Base-by-base conservation (phyloP, 2,329 filamentous ascomycete genomes). In the Elsinoe necatrix region DNA sequence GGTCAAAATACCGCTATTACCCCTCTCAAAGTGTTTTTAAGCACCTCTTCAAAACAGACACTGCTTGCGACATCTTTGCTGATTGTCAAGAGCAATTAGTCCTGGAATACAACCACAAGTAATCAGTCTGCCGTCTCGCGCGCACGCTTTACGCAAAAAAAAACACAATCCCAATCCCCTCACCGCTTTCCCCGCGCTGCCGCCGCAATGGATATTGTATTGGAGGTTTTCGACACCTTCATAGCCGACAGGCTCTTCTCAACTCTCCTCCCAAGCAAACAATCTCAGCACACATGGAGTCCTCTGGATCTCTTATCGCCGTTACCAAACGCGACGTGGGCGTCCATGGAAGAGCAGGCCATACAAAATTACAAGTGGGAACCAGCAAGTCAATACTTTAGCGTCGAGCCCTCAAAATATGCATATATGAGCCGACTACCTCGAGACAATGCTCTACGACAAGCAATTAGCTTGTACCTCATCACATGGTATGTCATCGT, bases 221-320 rank as follows among this genome's bases (percentile, higher is more conserved):
- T 96, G 63, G 91, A 96, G 73, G 65, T 91, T 59, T 80, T 82
- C 72, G 92, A 97, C 73, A 88, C 85, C 65, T 89, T 86, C 67
- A 66, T 91, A 61, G 86, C 86, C 71, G 92, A 97, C 74, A 81
- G 85, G 63, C 64, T 87, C 58, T 96, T 95, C 69, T 85, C 90
- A 51, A 77, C 74, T 34, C 63, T 86, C 4, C 75, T 87, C n/a
- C 90, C 91, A 6, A 75, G 67, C 34, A 61, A 61, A 75, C 45
- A 75, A 73, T 27, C 72, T 76, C 11, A 75, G 76, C 25, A 77
- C 76, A 16, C 80, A 79, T 66, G 77, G 80, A 67, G 80, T 51
- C 71, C 77, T 18, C 66, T 72, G 57, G 69, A 69, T 63, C 72
- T 71, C 58, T 72, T 72, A 58, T 74, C 73, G 61, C 73, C 77